phyloP scores from a whole-genome alignment of 495 filamentous ascomycete species.

The Aspergillus haitiensis region DNA sequence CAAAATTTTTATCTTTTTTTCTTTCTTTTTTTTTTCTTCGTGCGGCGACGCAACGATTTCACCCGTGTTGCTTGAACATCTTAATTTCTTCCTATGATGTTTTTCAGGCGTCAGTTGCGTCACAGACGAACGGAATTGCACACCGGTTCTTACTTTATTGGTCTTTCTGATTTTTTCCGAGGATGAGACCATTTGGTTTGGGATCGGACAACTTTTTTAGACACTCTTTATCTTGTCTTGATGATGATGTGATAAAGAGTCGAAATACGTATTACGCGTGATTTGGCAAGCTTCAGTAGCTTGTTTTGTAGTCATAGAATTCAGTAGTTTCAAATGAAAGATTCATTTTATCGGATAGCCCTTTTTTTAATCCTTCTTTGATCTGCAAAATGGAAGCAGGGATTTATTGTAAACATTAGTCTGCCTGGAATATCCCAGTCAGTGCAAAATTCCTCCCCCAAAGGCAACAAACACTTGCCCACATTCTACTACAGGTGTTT shows the following conservation, averaged over 20 bases:
- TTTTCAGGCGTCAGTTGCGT: slow-evolving; percentile 59
- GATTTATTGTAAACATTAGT: too few relatives aligned
- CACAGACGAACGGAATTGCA: slow-evolving; percentile 64
- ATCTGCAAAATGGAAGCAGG: too few relatives aligned
- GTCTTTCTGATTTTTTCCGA: slow-evolving; percentile 45
- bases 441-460: not conserved
- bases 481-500: not conserved
- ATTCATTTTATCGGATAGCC: not conserved
- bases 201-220: slow-evolving; percentile 46
- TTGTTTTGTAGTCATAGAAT: not conserved
- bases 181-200: slow-evolving; percentile 54
- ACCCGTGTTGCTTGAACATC: slow-evolving; percentile 36
- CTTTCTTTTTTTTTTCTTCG: slow-evolving; percentile 54
- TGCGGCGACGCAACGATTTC: slow-evolving; percentile 60
- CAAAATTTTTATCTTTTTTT: slow-evolving; percentile 21
- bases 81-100: slow-evolving; percentile 49
- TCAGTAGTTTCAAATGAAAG: not conserved
- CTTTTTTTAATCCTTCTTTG: not conserved
- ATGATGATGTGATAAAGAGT: slow-evolving; percentile 1
- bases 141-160: slow-evolving; percentile 54
- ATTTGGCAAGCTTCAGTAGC: not conserved
- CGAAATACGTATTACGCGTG: not conserved
- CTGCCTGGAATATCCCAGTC: too few relatives aligned
- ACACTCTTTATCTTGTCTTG: slow-evolving; percentile 24
- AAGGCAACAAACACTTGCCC: not conserved